Percentiles rank a stretch among this genome's conserved stretches.
Conservation (phyloP, 2,329 filamentous ascomycete genomes). For the Grosmannia penicillata region DNA sequence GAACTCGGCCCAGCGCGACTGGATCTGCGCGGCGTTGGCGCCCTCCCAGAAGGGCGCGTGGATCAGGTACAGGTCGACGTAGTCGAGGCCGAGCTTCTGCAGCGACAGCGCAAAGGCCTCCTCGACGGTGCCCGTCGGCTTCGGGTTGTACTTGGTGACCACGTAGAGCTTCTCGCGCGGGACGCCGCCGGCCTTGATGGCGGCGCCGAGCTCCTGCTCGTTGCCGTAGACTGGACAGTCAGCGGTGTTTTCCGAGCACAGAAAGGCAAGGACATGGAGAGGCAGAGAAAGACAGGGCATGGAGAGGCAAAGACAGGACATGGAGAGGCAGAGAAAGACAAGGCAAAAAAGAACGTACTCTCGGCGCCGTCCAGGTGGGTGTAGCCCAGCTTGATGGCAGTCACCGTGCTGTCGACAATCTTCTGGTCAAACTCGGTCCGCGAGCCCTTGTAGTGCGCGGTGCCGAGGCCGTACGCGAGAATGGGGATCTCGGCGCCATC, state of each 20-base stretch:
- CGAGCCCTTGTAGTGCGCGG: constrained; percentile 44
- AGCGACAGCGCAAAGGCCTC: constrained; percentile 45
- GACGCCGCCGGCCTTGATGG: constrained; percentile 51
- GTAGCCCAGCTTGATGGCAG: constrained; percentile 55
- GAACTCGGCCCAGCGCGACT: constrained; percentile 41
- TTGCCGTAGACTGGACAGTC: constrained; percentile 39
- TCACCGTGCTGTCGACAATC: constrained; percentile 33
- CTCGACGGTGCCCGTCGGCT: constrained; percentile 19
- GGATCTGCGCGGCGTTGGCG: constrained; percentile 34
- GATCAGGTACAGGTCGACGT: constrained; percentile 58
- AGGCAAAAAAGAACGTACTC: constrained; percentile 23
- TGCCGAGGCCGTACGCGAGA: constrained; percentile 61
- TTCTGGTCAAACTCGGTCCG: constrained; percentile 38
- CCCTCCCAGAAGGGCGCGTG: constrained; percentile 41
- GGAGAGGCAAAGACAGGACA: not conserved
- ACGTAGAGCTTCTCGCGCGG: constrained; percentile 56
- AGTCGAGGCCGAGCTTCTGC: constrained; percentile 49
- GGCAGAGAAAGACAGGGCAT: not conserved
- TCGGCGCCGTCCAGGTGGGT: constrained; percentile 64
- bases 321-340: not conserved
- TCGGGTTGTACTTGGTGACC: constrained; percentile 40
- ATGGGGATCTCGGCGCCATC: constrained; percentile 61
- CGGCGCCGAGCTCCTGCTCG: constrained; percentile 55
- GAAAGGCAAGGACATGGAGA: not conserved
- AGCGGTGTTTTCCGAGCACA: not conserved